Evolutionary conservation across 768 basidiomycete species (phyloP).

Genomic region (Leccinum subgranulosum): DNA sequence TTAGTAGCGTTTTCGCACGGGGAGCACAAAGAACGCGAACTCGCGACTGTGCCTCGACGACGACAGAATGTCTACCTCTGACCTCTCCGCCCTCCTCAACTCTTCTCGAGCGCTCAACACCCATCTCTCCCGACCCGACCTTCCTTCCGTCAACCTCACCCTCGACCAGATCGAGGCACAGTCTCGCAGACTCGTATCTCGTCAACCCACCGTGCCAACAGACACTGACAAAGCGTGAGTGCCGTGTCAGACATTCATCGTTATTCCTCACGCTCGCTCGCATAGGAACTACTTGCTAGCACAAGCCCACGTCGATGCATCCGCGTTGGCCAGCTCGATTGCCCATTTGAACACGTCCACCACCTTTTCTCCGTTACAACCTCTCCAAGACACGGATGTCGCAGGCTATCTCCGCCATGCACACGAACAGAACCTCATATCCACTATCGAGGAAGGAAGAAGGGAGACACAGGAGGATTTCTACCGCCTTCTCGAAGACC

Average conservation of each 20-base stretch:
- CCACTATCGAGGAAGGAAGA: conserved; percentile 91
- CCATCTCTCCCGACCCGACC: conserved; percentile 72
- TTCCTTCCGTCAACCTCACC: conserved; percentile 86
- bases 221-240: conserved; percentile 70
- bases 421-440: conserved; percentile 92
- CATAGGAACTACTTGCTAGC: not conserved
- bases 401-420: conserved; percentile 93
- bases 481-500: conserved; percentile 74
- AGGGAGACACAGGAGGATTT: conserved; percentile 84
- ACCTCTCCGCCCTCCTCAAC: not conserved
- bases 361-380: conserved; percentile 87
- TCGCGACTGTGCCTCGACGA: not conserved
- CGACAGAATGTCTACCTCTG: not conserved
- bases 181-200: not conserved
- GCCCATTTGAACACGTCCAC: conserved; percentile 76
- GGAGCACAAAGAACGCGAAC: no score
- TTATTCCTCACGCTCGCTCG: not conserved
- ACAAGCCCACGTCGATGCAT: conserved; percentile 36
- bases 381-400: conserved; percentile 91
- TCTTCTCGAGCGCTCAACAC: conserved; percentile 39
- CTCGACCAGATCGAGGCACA: conserved; percentile 89
- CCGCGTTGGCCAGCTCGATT: conserved; percentile 81
- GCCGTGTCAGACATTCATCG: not conserved
- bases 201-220: conserved; percentile 38
- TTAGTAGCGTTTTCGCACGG: no score